phyloP scores from a whole-genome alignment of 176 grass and related monocot species.

The Triticum turgidum region DNA sequence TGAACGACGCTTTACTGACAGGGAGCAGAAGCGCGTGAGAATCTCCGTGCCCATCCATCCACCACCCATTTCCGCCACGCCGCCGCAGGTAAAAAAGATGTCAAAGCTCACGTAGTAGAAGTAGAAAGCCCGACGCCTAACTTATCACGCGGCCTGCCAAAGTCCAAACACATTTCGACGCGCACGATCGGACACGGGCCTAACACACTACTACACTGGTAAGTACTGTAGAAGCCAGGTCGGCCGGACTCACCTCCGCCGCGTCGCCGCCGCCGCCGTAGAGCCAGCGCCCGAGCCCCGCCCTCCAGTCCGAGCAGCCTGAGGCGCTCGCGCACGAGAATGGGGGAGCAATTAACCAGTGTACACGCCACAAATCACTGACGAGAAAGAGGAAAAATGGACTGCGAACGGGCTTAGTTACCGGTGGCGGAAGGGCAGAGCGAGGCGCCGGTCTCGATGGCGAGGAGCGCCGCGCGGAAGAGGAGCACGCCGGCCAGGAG shows the following conservation, averaged over 20 bases:
- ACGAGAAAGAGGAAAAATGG: not conserved
- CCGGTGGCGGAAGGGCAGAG: slow-evolving; percentile 61
- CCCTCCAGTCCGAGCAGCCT: slow-evolving; percentile 80
- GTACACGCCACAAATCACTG: not conserved
- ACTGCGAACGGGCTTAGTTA: not conserved
- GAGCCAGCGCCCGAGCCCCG: slow-evolving; percentile 51
- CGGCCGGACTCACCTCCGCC: slow-evolving; percentile 53
- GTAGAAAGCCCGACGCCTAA: slow-evolving; percentile 4
- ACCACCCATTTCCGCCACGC: not conserved
- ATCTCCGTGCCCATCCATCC: not conserved
- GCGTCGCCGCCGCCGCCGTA: slow-evolving; percentile 55
- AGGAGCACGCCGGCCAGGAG: slow-evolving; percentile 76
- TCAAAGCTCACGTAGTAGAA: not conserved
- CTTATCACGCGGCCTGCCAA: not conserved
- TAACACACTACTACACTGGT: not conserved
- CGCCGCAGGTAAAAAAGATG: not conserved
- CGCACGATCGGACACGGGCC: not conserved
- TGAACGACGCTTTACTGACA: slow-evolving; percentile 32
- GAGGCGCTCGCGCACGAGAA: not conserved
- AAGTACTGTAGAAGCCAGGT: not conserved
- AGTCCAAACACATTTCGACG: slow-evolving; percentile 5
- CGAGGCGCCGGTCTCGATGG: slow-evolving; percentile 70
- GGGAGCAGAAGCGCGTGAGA: slow-evolving; percentile 39
- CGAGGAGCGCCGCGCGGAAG: slow-evolving; percentile 73
- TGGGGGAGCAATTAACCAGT: not conserved